These are phyloP conservation scores for Monilinia polystroma DNA, from an alignment of 2,329 filamentous ascomycete genomes.

Conservation along the genomic window DNA sequence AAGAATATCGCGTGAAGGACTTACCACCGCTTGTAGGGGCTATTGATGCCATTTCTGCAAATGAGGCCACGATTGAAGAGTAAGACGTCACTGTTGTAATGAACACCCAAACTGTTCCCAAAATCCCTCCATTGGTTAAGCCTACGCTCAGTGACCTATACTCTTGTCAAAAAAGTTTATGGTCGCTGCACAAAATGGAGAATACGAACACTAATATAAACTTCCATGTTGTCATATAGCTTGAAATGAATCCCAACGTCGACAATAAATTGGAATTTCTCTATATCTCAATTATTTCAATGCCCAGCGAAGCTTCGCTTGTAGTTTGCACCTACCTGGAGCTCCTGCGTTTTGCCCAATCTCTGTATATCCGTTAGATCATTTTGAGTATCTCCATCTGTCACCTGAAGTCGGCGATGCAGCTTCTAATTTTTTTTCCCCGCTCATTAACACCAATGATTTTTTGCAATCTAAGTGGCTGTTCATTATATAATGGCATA, in stretches of 20 bases:
- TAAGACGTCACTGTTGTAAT: conserved; percentile 41
- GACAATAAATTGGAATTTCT: conserved; percentile 46
- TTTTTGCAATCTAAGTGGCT: neutral
- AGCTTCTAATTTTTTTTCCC: conserved; percentile 24
- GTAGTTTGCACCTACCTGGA: conserved; percentile 29
- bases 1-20: neutral
- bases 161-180: neutral
- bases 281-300: conserved; percentile 26
- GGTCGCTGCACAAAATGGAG: neutral
- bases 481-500: conserved; percentile 1
- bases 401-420: conserved; percentile 3
- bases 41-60: conserved; percentile 38
- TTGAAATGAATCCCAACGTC: conserved; percentile 46
- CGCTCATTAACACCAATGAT: conserved; percentile 5
- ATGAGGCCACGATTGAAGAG: conserved; percentile 31
- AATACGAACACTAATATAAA: conserved; percentile 42
- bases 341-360: conserved; percentile 38
- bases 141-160: conserved; percentile 38
- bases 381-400: conserved; percentile 34
- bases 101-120: conserved; percentile 45
- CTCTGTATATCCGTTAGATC: conserved; percentile 42
- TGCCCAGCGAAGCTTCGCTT: neutral
- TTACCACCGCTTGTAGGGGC: conserved; percentile 32
- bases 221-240: conserved; percentile 48
- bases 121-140: conserved; percentile 35